Evolutionary conservation across 2,329 filamentous ascomycete species (phyloP), one percentile per base, ranked within the genome.

Genomic region (Polychaeton citri): DNA sequence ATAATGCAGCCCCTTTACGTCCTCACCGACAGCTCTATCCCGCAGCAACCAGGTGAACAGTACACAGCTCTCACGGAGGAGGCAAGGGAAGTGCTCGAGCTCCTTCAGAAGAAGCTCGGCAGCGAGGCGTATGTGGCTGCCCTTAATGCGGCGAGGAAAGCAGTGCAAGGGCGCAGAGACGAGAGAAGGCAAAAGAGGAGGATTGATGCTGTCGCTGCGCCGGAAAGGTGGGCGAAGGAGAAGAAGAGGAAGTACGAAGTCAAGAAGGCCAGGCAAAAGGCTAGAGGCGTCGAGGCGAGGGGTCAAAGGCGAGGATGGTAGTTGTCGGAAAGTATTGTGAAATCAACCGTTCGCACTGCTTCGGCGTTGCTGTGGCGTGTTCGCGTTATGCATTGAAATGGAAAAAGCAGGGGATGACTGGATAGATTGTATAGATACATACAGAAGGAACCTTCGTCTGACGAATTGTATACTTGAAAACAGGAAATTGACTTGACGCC

Each of bases 191-290:
- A 71, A 44, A 98, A 98, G 72, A 74, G 90, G 51, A 83, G 84
- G 61, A 83, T 96, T 44, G 87, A 92, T 55, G 83, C 83, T 8
- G 77, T 98, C 17, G 72, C 72, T 34, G 74, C 81, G 52, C 90
- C 90, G 2, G 88, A 90, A 62, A 79, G 70, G 54, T 76, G 77
- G 49, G 83, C 78, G 19, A 68, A 71, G 52, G 77, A 81, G 48
- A 95, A 95, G 75, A 76, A 73, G 55, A 82, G 79, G 65, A 86
- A 80, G 66, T 71, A 81, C 43, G 84, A 90, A 55, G 76, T 79
- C 65, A 90, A 90, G 68, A 86, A 79, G 63, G 79, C 80, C 49
- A 76, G 78, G 59, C 76, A 79, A 57, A 93, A 85, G 70, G 81
- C 80, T 58, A 83, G 74, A 58, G 79, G 81, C 0, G 63, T 68